Conservation (phyloP, 371 early-diverging fungal genomes). For the Mortierella sp. region DNA sequence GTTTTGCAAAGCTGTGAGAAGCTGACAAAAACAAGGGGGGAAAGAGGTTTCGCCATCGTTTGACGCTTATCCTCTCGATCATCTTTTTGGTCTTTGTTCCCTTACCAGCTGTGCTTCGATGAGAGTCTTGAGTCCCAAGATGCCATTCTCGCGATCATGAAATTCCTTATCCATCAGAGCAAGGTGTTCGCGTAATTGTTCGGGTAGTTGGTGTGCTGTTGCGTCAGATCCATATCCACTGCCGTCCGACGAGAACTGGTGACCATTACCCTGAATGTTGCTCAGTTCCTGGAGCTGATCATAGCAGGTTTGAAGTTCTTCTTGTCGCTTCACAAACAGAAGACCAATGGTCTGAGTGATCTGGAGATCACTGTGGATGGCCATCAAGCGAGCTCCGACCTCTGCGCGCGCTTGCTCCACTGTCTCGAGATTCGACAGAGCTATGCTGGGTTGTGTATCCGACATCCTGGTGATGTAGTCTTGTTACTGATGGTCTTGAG, state of each 20-base stretch:
- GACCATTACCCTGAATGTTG: neutral
- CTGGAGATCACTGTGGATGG: conserved; percentile 50
- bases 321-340: conserved; percentile 51
- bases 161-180: conserved; percentile 41
- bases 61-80: neutral
- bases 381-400: conserved; percentile 32
- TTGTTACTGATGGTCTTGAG: neutral
- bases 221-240: conserved; percentile 10
- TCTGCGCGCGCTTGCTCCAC: conserved; percentile 38
- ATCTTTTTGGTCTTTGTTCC: neutral
- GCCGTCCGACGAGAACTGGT: conserved; percentile 7
- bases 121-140: conserved; percentile 49
- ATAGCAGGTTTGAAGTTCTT: conserved; percentile 41
- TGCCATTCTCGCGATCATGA: conserved; percentile 45
- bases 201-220: conserved; percentile 22
- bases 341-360: conserved; percentile 49
- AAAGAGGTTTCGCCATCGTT: no score
- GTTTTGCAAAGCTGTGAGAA: no score
- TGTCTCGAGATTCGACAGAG: conserved; percentile 45
- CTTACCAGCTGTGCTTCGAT: conserved; percentile 54
- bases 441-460: conserved; percentile 1
- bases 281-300: conserved; percentile 42
- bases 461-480: neutral
- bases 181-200: conserved; percentile 34
- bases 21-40: no score